Conservation (phyloP, 805 yeast genomes). For the Metschnikowia dekortorum region DNA sequence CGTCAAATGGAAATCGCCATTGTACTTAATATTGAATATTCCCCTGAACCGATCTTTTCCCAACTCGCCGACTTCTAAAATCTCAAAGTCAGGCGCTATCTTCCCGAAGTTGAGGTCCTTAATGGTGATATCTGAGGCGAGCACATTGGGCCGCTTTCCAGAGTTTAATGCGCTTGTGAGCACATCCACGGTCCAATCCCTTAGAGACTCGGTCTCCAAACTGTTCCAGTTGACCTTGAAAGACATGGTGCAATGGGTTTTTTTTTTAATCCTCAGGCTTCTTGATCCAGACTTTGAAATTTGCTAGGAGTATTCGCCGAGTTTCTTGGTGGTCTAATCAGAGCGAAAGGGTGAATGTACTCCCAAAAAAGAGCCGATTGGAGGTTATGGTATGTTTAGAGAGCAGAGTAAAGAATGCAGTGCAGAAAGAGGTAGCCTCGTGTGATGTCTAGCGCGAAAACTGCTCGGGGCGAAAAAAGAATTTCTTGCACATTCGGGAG, state of each 20-base stretch:
- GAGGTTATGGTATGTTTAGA: background rate
- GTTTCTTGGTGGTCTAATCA: background rate
- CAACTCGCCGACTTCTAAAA: conserved; percentile 77
- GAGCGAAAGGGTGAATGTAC: background rate
- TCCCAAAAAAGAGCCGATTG: background rate
- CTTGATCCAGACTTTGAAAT: background rate
- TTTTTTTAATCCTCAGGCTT: background rate
- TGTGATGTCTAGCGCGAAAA: conserved; percentile 3
- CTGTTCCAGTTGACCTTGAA: conserved; percentile 76
- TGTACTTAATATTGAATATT: conserved; percentile 70
- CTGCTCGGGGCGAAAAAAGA: background rate
- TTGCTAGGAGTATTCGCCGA: background rate
- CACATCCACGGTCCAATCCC: conserved; percentile 59
- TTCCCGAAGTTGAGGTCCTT: conserved; percentile 70
- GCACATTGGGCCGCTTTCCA: conserved; percentile 64
- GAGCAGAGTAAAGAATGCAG: background rate
- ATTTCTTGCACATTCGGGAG: background rate
- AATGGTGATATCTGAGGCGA: conserved; percentile 65
- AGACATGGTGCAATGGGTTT: conserved; percentile 46
- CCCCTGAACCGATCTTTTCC: conserved; percentile 76
- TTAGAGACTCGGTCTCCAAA: conserved; percentile 59
- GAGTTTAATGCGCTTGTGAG: conserved; percentile 70
- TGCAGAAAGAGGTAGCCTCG: conserved; percentile 3
- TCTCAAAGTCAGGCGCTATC: conserved; percentile 70
- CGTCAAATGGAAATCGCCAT: conserved; percentile 72